Evolutionary conservation across 495 filamentous ascomycete genomes (phyloP).

Genomic region (Mycothermus thermophilus): DNA sequence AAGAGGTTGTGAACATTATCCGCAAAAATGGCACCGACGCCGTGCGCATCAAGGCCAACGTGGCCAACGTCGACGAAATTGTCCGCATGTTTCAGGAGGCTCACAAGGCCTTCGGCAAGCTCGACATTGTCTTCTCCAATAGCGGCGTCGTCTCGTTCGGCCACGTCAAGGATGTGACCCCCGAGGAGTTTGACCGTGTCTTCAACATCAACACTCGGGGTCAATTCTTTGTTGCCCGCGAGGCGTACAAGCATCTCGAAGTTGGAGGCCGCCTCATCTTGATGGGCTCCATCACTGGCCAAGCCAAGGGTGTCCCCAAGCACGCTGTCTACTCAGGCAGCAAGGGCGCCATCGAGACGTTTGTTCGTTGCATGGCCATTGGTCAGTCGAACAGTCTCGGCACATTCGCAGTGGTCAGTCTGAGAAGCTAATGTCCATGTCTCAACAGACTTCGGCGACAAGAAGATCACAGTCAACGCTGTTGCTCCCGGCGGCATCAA

Average conservation of each 20-base stretch:
- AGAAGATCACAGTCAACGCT: slow-evolving; percentile 49
- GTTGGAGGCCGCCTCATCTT: slow-evolving; percentile 49
- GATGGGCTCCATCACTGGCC: slow-evolving; percentile 50
- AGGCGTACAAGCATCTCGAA: slow-evolving; percentile 48
- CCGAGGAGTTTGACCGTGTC: slow-evolving; percentile 61
- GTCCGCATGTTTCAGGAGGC: slow-evolving; percentile 39
- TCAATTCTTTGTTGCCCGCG: slow-evolving; percentile 69
- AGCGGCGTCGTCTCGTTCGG: slow-evolving; percentile 50
- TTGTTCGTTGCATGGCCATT: slow-evolving; percentile 24
- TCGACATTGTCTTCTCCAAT: slow-evolving; percentile 67
- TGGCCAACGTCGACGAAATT: slow-evolving; percentile 52
- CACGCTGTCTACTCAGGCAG: slow-evolving; percentile 42
- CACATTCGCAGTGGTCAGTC: no score
- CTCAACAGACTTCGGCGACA: slow-evolving; percentile 26
- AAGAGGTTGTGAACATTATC: slow-evolving; percentile 50
- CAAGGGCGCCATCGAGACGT: slow-evolving; percentile 27
- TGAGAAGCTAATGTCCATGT: no score
- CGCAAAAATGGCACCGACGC: slow-evolving; percentile 41
- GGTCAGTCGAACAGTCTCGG: no score
- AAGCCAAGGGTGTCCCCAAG: slow-evolving; percentile 47
- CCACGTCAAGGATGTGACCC: slow-evolving; percentile 55
- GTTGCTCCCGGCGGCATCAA: slow-evolving; percentile 55
- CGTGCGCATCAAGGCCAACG: slow-evolving; percentile 60
- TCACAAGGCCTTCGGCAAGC: slow-evolving; percentile 41
- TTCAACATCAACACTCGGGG: slow-evolving; percentile 67